phyloP scores from a whole-genome alignment of 345 rosid species.

The Sisymbrium altissimum region DNA sequence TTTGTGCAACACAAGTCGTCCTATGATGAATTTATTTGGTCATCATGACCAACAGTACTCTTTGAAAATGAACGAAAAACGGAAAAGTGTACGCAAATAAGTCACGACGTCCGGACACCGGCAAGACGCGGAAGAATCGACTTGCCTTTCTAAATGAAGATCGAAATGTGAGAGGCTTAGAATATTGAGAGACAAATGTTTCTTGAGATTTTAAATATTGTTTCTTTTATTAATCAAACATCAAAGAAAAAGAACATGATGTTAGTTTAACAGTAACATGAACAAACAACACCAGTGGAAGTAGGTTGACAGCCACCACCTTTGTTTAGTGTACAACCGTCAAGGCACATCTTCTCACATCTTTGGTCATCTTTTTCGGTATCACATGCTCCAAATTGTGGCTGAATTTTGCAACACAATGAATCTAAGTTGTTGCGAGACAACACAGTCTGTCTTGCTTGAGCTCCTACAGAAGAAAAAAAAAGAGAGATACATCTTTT shows the following conservation, averaged over 20 bases:
- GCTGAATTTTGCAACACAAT: background rate
- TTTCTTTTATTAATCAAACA: background rate
- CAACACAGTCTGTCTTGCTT: background rate
- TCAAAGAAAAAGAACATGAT: background rate
- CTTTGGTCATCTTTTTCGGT: too few species aligned
- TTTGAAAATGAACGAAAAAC: too few species aligned
- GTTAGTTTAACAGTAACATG: conserved; percentile 15
- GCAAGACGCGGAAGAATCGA: too few species aligned
- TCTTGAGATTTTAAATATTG: background rate
- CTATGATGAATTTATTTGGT: too few species aligned
- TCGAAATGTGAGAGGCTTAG: too few species aligned
- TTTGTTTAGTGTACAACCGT: conserved; percentile 2
- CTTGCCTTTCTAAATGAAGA: too few species aligned
- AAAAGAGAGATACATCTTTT: background rate
- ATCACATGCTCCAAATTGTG: too few species aligned
- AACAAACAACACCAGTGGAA: background rate
- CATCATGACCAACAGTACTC: too few species aligned
- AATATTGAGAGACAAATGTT: background rate
- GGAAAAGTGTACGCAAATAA: too few species aligned
- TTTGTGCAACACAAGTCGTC: too few species aligned
- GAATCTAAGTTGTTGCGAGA: background rate
- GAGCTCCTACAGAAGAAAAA: conserved; percentile 6
- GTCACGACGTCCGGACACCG: too few species aligned
- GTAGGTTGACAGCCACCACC: conserved; percentile 24
- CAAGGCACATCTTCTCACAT: too few species aligned